A percentile compares a stretch with the other conserved stretches of the same genome.
phyloP scores from a whole-genome alignment of 805 yeast species.

The Vanderwaltozyma verrucispora region DNA sequence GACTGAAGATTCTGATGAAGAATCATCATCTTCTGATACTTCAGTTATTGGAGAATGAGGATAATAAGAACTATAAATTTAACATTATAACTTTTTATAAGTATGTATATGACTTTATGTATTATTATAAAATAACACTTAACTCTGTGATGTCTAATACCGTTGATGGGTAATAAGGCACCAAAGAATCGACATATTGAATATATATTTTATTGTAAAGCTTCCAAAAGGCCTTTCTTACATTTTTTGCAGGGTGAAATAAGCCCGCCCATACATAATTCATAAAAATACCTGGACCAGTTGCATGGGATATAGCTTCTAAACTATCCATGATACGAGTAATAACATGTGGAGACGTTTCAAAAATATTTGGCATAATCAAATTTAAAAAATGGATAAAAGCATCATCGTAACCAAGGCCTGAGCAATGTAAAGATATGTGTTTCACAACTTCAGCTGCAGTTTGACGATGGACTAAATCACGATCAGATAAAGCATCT shows the following conservation, averaged over 20 bases:
- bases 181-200: slow-evolving; percentile 61
- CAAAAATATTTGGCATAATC: slow-evolving; percentile 80
- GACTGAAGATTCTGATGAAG: slow-evolving; percentile 3
- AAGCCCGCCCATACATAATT: slow-evolving; percentile 81
- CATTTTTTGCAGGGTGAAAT: slow-evolving; percentile 88
- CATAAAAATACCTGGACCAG: slow-evolving; percentile 68
- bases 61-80: no score
- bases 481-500: slow-evolving; percentile 85
- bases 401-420: slow-evolving; percentile 68
- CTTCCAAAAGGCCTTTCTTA: slow-evolving; percentile 78
- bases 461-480: slow-evolving; percentile 88
- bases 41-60: not conserved
- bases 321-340: slow-evolving; percentile 70
- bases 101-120: no score
- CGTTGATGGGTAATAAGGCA: slow-evolving; percentile 70
- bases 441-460: slow-evolving; percentile 83
- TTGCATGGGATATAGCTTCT: slow-evolving; percentile 55
- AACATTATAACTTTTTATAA: no score
- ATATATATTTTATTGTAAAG: slow-evolving; percentile 68
- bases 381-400: slow-evolving; percentile 76
- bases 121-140: slow-evolving; percentile 28
- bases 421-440: slow-evolving; percentile 68
- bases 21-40: not conserved
- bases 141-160: slow-evolving; percentile 38
- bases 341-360: slow-evolving; percentile 93